Base-by-base conservation (phyloP, 2,329 filamentous ascomycete genomes). In the Botryotinia calthae region DNA sequence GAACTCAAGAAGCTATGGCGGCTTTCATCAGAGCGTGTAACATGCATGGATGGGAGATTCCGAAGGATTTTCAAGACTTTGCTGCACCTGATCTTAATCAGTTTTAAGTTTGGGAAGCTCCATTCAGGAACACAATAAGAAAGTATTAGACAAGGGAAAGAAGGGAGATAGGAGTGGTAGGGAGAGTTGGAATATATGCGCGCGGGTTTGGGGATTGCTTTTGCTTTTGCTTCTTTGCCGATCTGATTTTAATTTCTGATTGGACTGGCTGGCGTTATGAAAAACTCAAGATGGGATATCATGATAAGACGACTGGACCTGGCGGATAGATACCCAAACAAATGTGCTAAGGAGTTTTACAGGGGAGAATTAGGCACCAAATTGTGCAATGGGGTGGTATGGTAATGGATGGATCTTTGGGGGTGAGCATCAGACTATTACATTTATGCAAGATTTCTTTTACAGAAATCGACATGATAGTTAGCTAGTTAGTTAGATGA, bases 21-120 rank as follows among this genome's bases (percentile, higher is more conserved):
- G 94, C 93, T 4, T 97, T 91, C 79, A 83, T 85, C 44, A 87
- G 93, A 69, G 91, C 91, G 18, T 94, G 92, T 74, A 76, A 75
- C 0, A 76, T 82, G 7, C 94, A 97, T 82, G 91, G 91, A 1
- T 97, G 94, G 94, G 80, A 84, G 65, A 83, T 95, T 5, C 93
- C 93, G 0, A 80, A 82, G 6, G 91, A 91, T 59, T 86, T 95
- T 61, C 67, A 76, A 2, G 75, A 80, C 25, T 79, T 79, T 72
- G 70, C 72, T 37, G 20, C 20, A 18, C 22, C 70, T 8, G 59
- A 14, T n/a, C 34, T 44, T 31, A 28, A 42, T 46, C 54, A 22
- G 16, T 37, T 14, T 48, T 67, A 10, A 58, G 46, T 22, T n/a
- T 54, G 12, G 14, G 51, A 31, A 44, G 8, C 46, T 20, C 16